phyloP scores from a whole-genome alignment of 192 early-diverging fungal species.

The Lobosporangium transversale region DNA sequence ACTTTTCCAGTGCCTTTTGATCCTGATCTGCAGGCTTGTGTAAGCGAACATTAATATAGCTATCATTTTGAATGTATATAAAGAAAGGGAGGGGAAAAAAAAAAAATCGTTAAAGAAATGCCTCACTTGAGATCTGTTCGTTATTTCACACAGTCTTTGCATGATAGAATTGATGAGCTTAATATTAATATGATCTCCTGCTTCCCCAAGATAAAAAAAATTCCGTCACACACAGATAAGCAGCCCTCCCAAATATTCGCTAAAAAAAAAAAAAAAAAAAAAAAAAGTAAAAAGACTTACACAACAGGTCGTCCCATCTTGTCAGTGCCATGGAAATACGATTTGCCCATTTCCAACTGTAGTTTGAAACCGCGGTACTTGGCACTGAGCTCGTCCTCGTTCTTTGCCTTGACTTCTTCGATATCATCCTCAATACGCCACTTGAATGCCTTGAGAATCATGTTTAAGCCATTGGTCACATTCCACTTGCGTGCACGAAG shows the following conservation, averaged over 20 bases:
- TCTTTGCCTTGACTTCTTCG: constrained; percentile 54
- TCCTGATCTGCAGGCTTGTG: constrained; percentile 69
- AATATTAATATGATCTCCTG: neutral
- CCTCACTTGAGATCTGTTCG: too few species aligned
- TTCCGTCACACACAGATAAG: too few species aligned
- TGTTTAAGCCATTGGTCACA: constrained; percentile 74
- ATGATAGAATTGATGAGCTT: too few species aligned
- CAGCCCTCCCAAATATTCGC: too few species aligned
- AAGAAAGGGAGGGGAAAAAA: neutral
- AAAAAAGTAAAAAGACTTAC: constrained; percentile 47
- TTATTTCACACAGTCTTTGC: too few species aligned
- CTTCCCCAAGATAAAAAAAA: too few species aligned
- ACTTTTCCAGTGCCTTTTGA: constrained; percentile 70
- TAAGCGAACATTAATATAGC: constrained; percentile 62
- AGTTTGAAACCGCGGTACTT: constrained; percentile 43
- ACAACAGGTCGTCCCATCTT: constrained; percentile 59
- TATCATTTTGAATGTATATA: constrained; percentile 14
- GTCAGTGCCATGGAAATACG: constrained; percentile 60
- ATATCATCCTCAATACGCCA: constrained; percentile 80
- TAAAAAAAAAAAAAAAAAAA: constrained; percentile 6
- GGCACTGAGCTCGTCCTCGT: constrained; percentile 39
- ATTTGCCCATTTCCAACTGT: constrained; percentile 62
- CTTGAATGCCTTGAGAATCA: constrained; percentile 75
- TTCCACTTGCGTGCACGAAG: constrained; percentile 94
- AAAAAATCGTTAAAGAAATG: neutral